Percentiles rank a stretch among this genome's conserved stretches.
Evolutionary conservation across 305 asterid species (phyloP).

Genomic region (Fraxinus velutina): DNA sequence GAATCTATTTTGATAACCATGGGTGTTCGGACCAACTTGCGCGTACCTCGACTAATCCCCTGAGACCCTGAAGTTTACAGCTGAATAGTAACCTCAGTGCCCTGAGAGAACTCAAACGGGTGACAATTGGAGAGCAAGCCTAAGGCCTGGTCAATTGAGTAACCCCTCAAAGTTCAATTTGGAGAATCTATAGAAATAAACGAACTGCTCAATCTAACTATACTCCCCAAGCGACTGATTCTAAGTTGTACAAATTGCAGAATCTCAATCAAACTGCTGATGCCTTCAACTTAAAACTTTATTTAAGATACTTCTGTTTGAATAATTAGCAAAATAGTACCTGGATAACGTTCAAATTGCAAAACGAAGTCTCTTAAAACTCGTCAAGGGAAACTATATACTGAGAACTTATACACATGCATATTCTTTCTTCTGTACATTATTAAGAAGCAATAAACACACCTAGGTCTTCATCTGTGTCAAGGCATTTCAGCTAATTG

Average conservation of each 20-base stretch:
- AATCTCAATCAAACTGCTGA: background rate
- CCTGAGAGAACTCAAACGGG: no score
- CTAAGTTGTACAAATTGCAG: background rate
- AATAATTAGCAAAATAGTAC: constrained; percentile 7
- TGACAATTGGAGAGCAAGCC: no score
- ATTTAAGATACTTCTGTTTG: background rate
- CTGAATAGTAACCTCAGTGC: no score
- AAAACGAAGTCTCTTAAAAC: background rate
- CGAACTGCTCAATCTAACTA: no score
- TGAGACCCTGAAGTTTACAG: no score
- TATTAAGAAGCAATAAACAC: background rate
- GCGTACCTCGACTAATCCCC: no score
- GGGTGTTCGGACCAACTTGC: no score
- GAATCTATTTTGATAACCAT: no score
- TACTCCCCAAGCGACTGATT: background rate
- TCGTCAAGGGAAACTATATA: background rate
- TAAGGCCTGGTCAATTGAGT: no score
- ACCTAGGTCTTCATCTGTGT: background rate
- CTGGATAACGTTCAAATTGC: background rate
- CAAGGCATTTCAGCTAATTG: background rate
- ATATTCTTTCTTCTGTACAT: background rate
- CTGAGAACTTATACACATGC: background rate
- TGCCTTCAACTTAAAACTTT: background rate
- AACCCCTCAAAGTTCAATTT: no score
- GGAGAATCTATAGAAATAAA: no score